Conservation (phyloP, 169 alveolate genomes). For the Besnoitia besnoiti region DNA sequence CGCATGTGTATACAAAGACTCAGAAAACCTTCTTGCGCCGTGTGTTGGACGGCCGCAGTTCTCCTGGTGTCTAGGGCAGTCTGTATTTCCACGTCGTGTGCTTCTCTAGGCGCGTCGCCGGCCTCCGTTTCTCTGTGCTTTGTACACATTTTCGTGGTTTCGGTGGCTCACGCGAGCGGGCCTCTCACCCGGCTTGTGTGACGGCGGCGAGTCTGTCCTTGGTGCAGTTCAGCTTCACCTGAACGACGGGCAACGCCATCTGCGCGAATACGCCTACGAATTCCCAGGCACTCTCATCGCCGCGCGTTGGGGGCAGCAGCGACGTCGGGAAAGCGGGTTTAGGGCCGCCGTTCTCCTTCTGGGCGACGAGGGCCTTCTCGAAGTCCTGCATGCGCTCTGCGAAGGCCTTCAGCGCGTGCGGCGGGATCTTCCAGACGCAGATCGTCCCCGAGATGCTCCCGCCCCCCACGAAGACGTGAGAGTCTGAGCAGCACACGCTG, state of each 20-base stretch:
- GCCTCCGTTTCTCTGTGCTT: too few relatives aligned
- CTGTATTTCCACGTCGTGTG: too few relatives aligned
- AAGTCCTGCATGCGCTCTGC: neutral
- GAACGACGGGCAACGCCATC: conserved; percentile 30
- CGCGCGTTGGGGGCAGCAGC: neutral
- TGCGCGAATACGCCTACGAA: neutral
- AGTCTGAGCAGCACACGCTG: conserved; percentile 30
- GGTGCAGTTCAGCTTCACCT: neutral
- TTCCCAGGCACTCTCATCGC: neutral
- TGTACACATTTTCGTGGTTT: too few relatives aligned
- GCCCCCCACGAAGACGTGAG: conserved; percentile 31
- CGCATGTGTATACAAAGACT: too few relatives aligned
- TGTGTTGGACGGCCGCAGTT: too few relatives aligned
- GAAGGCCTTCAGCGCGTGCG: neutral
- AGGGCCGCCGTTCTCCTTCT: too few relatives aligned
- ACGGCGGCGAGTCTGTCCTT: neutral
- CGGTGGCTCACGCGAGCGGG: too few relatives aligned
- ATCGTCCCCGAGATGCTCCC: neutral
- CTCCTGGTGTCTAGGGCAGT: too few relatives aligned
- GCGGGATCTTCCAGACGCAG: conserved; percentile 12
- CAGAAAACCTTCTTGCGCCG: too few relatives aligned
- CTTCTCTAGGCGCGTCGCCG: too few relatives aligned
- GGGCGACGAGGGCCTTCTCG: neutral
- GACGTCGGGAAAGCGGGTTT: neutral
- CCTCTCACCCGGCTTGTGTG: neutral